Percentiles rank a stretch among this genome's conserved stretches.
These are phyloP conservation scores for Penicillium diatomitis DNA, from an alignment of 495 filamentous ascomycete genomes.

Conservation along the genomic window DNA sequence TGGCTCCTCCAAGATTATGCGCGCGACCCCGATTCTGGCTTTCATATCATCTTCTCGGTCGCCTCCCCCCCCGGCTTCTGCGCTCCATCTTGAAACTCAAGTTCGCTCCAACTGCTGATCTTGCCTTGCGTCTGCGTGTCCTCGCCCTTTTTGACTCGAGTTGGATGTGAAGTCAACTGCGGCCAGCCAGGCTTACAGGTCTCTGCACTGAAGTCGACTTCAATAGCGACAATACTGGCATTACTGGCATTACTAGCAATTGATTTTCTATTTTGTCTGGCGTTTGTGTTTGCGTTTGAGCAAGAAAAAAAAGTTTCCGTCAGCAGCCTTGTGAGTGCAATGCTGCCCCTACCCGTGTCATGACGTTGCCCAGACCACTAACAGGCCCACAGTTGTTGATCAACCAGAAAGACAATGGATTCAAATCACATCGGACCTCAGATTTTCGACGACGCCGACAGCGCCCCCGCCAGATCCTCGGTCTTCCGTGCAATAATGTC, in stretches of 20 bases:
- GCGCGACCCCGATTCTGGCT: constrained; percentile 13
- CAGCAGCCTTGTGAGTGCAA: constrained; percentile 19
- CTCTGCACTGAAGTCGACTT: no score
- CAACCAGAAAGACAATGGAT: constrained; percentile 32
- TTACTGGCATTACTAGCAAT: neutral
- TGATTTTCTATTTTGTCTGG: neutral
- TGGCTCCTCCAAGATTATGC: constrained; percentile 25
- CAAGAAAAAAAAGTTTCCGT: neutral
- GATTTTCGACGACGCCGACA: constrained; percentile 38
- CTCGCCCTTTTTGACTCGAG: no score
- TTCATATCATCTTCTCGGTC: constrained; percentile 23
- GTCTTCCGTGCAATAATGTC: constrained; percentile 39
- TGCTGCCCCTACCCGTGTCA: constrained; percentile 15
- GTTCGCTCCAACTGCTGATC: constrained; percentile 3
- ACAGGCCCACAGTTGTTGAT: constrained; percentile 22
- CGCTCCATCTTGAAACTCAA: neutral
- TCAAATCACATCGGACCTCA: constrained; percentile 25
- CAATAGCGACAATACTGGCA: no score
- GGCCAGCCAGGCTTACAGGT: no score
- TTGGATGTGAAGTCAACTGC: no score
- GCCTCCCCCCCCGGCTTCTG: constrained; percentile 3
- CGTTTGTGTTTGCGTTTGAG: neutral
- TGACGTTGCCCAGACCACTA: constrained; percentile 1
- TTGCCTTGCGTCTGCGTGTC: constrained; percentile 14
- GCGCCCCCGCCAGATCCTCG: constrained; percentile 29